Evolutionary conservation across 108 stramenopile species (phyloP).

Genomic region (Fragilaria radians): DNA sequence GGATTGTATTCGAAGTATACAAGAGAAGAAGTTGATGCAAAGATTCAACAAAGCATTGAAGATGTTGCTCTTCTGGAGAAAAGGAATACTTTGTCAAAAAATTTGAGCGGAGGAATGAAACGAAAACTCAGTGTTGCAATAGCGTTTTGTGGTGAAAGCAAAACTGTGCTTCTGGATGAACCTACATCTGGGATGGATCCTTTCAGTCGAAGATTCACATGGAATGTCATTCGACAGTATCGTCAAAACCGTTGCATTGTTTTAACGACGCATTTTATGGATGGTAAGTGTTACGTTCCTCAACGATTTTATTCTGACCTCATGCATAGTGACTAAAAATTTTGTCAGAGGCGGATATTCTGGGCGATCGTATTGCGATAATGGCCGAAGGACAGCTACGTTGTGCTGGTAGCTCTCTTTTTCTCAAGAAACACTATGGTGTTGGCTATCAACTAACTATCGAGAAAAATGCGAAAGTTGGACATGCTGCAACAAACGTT

Average conservation of each 20-base stretch:
- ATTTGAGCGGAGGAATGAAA: conserved; percentile 54
- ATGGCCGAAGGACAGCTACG: conserved; percentile 70
- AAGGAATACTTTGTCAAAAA: conserved; percentile 28
- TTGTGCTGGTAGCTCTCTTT: conserved; percentile 62
- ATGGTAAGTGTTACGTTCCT: conserved; percentile 50
- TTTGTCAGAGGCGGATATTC: conserved; percentile 61
- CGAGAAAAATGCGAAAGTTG: conserved; percentile 20
- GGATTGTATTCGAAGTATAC: conserved; percentile 30
- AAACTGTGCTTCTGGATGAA: conserved; percentile 59
- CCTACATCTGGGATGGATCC: conserved; percentile 78
- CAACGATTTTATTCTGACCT: too few species aligned
- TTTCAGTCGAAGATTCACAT: conserved; percentile 76
- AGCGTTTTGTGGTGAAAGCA: conserved; percentile 49
- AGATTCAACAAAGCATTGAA: conserved; percentile 22
- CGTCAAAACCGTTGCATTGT: conserved; percentile 60
- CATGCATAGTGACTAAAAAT: too few species aligned
- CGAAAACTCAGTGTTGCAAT: conserved; percentile 52
- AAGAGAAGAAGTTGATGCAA: conserved; percentile 18
- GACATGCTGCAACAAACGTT: too few species aligned
- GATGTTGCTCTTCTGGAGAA: conserved; percentile 44
- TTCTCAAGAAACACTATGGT: conserved; percentile 73
- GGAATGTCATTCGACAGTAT: conserved; percentile 53
- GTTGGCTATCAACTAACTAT: conserved; percentile 58
- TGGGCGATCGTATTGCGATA: conserved; percentile 85
- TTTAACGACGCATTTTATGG: conserved; percentile 90